phyloP scores from a whole-genome alignment of 208 protist genomes.

The Balamuthia mandrillaris region DNA sequence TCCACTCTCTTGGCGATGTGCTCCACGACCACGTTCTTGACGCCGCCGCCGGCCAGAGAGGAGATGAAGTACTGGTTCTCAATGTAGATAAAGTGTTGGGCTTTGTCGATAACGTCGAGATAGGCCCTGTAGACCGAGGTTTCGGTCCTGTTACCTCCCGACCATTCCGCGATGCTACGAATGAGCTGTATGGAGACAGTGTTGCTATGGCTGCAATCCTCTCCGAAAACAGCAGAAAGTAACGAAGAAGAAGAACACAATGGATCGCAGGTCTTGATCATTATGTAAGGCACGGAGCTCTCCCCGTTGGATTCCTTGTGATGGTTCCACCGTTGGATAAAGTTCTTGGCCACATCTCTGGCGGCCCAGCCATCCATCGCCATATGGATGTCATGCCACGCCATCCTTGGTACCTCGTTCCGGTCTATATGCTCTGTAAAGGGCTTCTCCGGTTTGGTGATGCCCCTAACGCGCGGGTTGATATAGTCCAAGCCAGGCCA shows the following conservation, averaged over 20 bases:
- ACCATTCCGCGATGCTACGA: constrained; percentile 53
- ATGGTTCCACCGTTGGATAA: constrained; percentile 42
- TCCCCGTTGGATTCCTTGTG: background rate
- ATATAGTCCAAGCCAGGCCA: constrained; percentile 54
- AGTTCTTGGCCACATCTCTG: constrained; percentile 23
- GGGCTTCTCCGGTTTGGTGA: background rate
- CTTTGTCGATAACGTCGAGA: constrained; percentile 38
- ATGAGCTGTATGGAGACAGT: constrained; percentile 52
- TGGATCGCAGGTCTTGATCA: too few species aligned
- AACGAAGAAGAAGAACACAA: too few species aligned
- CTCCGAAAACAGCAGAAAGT: too few species aligned
- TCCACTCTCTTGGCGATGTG: constrained; percentile 35
- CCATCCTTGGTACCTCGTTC: background rate
- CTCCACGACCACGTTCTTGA: constrained; percentile 41
- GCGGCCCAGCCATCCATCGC: constrained; percentile 13
- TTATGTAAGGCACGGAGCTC: too few species aligned
- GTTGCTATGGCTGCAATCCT: background rate
- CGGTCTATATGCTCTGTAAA: background rate
- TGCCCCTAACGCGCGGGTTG: background rate
- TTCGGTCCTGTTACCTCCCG: constrained; percentile 29
- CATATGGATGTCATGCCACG: constrained; percentile 52
- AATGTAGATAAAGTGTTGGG: constrained; percentile 64
- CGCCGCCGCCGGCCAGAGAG: background rate
- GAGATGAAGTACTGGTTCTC: constrained; percentile 60
- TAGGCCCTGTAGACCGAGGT: constrained; percentile 52